A percentile compares a stretch with the other conserved stretches of the same genome.
These are phyloP conservation scores for Pythium folliculosum DNA, from an alignment of 352 stramenopile species.

Conservation along the genomic window DNA sequence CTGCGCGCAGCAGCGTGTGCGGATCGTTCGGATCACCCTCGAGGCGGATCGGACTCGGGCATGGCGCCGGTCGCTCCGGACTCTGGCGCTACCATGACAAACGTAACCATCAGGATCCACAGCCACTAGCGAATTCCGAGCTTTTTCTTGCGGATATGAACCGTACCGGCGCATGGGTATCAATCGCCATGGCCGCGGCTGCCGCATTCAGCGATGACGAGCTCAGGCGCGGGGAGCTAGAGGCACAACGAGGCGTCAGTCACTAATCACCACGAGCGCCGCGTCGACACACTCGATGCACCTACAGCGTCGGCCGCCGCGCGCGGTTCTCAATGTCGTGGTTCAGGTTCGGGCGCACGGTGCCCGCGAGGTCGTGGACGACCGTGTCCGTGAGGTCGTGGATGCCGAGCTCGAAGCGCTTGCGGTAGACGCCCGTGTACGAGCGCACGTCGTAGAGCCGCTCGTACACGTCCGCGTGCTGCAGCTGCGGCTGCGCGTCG, in stretches of 20 bases:
- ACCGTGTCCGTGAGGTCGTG: constrained; percentile 29
- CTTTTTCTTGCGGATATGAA: background rate
- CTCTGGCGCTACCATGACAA: constrained; percentile 5
- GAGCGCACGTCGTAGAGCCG: constrained; percentile 27
- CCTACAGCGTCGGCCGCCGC: constrained; percentile 18
- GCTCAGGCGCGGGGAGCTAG: constrained; percentile 16
- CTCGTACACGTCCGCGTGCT: constrained; percentile 24
- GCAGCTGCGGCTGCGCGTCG: constrained; percentile 3
- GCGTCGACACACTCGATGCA: background rate
- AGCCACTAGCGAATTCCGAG: too few relatives aligned
- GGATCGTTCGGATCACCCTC: constrained; percentile 75
- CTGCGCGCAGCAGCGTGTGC: constrained; percentile 73
- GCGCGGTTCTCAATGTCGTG: constrained; percentile 17
- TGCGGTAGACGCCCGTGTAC: constrained; percentile 32
- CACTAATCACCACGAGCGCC: background rate
- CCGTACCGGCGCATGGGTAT: constrained; percentile 9
- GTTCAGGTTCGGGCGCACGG: constrained; percentile 28
- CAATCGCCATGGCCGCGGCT: constrained; percentile 11
- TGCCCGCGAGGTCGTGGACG: constrained; percentile 26
- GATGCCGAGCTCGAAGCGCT: constrained; percentile 30
- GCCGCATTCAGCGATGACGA: constrained; percentile 7
- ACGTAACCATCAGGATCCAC: background rate
- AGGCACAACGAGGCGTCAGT: background rate
- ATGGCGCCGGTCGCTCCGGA: constrained; percentile 17
- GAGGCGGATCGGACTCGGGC: constrained; percentile 32